These are phyloP conservation scores for Maudiozyma humilis DNA, from an alignment of 1,139 yeast species.

Conservation along the genomic window DNA sequence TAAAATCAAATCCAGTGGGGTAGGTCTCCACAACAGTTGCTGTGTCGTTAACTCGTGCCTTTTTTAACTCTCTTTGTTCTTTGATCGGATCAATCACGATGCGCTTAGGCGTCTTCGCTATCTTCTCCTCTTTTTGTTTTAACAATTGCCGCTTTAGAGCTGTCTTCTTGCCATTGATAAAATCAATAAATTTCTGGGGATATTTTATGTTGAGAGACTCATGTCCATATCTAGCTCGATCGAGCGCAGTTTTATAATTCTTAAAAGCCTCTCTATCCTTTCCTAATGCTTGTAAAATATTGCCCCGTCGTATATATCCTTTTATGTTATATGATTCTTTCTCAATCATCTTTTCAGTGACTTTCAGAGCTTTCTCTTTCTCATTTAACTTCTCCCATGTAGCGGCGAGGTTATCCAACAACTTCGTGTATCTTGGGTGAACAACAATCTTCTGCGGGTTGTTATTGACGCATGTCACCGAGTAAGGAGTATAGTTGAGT, in stretches of 20 bases:
- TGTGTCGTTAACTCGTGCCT: not conserved
- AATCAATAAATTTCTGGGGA: constrained; percentile 19
- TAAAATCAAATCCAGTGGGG: constrained; percentile 14
- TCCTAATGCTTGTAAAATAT: constrained; percentile 33
- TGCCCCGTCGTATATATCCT: constrained; percentile 51
- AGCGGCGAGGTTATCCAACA: constrained; percentile 47
- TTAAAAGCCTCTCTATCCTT: constrained; percentile 39
- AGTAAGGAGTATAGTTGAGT: not conserved
- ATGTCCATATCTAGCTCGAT: constrained; percentile 20
- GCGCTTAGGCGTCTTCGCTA: constrained; percentile 8
- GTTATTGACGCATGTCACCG: not conserved
- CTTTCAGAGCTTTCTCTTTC: constrained; percentile 37
- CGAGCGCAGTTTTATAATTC: constrained; percentile 38
- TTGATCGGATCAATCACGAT: constrained; percentile 19
- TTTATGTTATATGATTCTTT: constrained; percentile 51
- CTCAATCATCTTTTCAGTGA: constrained; percentile 37
- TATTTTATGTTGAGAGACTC: constrained; percentile 18
- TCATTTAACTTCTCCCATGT: constrained; percentile 45
- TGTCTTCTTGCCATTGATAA: constrained; percentile 10
- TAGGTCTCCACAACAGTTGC: not conserved
- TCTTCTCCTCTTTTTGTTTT: not conserved
- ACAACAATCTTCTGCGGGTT: constrained; percentile 8
- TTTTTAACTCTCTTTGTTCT: constrained; percentile 9
- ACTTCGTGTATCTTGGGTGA: constrained; percentile 30
- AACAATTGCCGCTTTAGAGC: constrained; percentile 8